Evolutionary conservation across 306 rosid species (phyloP).

Genomic region (Urtica urens): DNA sequence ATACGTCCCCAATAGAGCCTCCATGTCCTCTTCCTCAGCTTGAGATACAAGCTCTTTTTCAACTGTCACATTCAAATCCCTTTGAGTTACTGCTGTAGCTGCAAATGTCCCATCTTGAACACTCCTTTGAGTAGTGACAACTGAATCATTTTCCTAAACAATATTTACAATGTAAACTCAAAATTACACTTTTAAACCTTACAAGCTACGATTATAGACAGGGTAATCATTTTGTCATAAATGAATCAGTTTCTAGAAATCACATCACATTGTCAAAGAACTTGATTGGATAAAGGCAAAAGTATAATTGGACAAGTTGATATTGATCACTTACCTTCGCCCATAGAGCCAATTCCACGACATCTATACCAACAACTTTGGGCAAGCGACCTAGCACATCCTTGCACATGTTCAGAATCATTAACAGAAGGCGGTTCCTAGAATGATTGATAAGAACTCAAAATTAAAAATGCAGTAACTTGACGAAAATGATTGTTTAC

Average conservation of each 20-base stretch:
- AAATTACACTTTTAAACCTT: not conserved
- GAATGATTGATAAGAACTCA: not conserved
- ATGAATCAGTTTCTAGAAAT: no score
- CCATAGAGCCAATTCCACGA: slow-evolving; percentile 99
- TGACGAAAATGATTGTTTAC: slow-evolving; percentile 8
- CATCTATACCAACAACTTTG: slow-evolving; percentile 90
- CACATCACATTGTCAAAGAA: no score
- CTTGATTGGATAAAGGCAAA: not conserved
- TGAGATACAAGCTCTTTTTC: slow-evolving; percentile 97
- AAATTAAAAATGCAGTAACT: slow-evolving; percentile 1
- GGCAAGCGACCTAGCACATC: slow-evolving; percentile 78
- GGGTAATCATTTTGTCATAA: no score
- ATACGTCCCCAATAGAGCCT: slow-evolving; percentile 92
- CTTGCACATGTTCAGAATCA: slow-evolving; percentile 70
- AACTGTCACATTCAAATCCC: slow-evolving; percentile 72
- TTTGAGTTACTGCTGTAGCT: slow-evolving; percentile 36
- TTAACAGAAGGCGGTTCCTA: slow-evolving; percentile 81
- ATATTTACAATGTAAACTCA: not conserved
- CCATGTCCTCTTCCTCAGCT: slow-evolving; percentile 99
- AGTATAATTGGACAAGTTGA: slow-evolving; percentile 15
- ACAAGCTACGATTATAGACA: not conserved
- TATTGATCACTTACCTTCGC: slow-evolving; percentile 64
- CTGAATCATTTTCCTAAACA: slow-evolving; percentile 65
- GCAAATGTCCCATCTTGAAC: slow-evolving; percentile 39
- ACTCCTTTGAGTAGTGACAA: slow-evolving; percentile 36